A percentile compares a stretch with the other conserved stretches of the same genome.
Conservation (phyloP, 2,329 filamentous ascomycete species). For the Colletotrichum sp. region DNA sequence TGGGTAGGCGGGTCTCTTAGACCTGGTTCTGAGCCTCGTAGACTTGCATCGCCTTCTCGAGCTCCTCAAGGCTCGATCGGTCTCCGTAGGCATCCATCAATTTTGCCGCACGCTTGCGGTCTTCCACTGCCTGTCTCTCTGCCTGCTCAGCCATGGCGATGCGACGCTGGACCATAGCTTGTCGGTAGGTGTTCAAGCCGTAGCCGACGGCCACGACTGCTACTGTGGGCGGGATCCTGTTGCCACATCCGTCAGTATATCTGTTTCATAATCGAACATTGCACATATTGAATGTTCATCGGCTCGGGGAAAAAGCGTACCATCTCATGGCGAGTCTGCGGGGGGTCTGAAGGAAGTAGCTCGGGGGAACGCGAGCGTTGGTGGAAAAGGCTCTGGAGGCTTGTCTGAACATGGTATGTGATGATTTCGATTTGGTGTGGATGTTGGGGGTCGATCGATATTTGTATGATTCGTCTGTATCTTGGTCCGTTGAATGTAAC, state of each 20-base stretch:
- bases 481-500: not conserved
- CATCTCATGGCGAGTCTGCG: constrained; percentile 33
- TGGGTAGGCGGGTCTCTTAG: not conserved
- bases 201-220: constrained; percentile 37
- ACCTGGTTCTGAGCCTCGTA: constrained; percentile 41
- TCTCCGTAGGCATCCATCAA: constrained; percentile 57
- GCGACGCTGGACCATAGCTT: constrained; percentile 30
- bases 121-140: constrained; percentile 39
- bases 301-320: constrained; percentile 26
- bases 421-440: not conserved
- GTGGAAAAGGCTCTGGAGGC: constrained; percentile 35
- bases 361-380: constrained; percentile 37
- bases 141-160: constrained; percentile 30
- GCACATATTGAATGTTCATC: not conserved
- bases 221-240: constrained; percentile 36
- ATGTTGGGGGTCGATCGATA: not conserved
- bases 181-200: constrained; percentile 37
- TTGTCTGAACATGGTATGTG: constrained; percentile 17
- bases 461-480: not conserved
- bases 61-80: constrained; percentile 50
- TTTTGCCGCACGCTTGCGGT: constrained; percentile 42
- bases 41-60: constrained; percentile 52
- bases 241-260: not conserved
- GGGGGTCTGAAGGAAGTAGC: constrained; percentile 35
- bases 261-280: not conserved